Evolutionary conservation across 352 stramenopile genomes (phyloP), one percentile per base, ranked within the genome.

Genomic region (Phytophthora sansomeana): DNA sequence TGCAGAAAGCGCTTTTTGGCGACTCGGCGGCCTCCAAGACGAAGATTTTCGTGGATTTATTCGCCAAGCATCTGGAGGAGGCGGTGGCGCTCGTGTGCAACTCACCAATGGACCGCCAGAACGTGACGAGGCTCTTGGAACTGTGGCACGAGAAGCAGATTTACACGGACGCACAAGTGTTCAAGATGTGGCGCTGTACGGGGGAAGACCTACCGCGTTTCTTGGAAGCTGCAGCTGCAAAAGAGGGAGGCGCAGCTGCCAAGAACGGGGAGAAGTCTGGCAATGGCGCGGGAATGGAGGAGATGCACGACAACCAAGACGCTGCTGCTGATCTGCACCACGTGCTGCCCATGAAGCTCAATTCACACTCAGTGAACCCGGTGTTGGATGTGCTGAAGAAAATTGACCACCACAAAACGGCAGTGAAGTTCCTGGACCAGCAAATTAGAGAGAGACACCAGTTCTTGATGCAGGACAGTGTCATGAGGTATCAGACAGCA

Each of bases 41-140:
- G 17, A 67, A 52, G 0, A 8, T 73, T 4, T 83, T 76, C 52
- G 63, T 84, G 32, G 60, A 65, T 0, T 35, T 85, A 9, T 81
- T 88, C 11, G 39, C 53, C 6, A 30, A 65, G 17, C 68, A 91
- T 43, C 59, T 95, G 14, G 80, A 89, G 4, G 87, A 95, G 61
- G 84, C 87, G 16, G 83, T 95, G 29, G 87, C 87, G 44, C 72
- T 95, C 33, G 87, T 95, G 36, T 90, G 83, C 78, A 95, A 92
- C 59, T 95, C 87, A 19, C 87, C 87, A 7, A 91, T 90, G 74
- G 87, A 95, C 58, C 78, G 87, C 6, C 81, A 93, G 52, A 90
- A 85, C 53, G 84, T 93, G 16, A 88, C 81, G 55, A 68, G 81
- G 9, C 69, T 95, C 21, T 58, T 95, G 43, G 81, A 92, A 50